Evolutionary conservation across 768 basidiomycete genomes (phyloP), one percentile per base, ranked within the genome.

Genomic region (Suillus sp.): DNA sequence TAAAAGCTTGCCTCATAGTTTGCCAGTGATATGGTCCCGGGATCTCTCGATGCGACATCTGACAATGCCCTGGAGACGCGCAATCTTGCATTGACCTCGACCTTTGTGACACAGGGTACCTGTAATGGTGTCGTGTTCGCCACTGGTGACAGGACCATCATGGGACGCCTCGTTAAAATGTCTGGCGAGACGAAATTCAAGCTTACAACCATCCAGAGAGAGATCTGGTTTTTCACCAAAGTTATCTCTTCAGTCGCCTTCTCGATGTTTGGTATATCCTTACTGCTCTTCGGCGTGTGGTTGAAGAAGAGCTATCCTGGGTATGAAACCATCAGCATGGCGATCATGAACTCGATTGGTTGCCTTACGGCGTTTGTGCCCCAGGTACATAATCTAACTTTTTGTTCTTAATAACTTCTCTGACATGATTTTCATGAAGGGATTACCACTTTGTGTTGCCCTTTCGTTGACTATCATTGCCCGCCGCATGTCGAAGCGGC

Each of bases 111-210:
- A 0, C 78, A 80, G 58, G 80, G 81, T 4, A 74, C 74, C 20
- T 80, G 79, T 35, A 76, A 68, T 38, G 80, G 80, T 25, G 66
- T 81, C 0, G 78, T 79, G 5, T 79, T 82, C 38, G 76, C 78
- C 32, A 79, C 77, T 1, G 81, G 82, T 42, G 78, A 80, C 65
- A 81, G 76, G 42, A 77, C 78, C 1, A 70, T 80, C 60, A 80
- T 82, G 81, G 86, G 85, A 9, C 81, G 83, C 34, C 81, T 87
- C 63, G 84, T 86, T 27, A 79, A 82, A 65, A 79, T 86, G 68
- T 83, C 84, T 0, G 80, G 78, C 20, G 76, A 80, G 57, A 77
- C 77, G 13, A 81, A 80, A 64, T 75, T 78, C 70, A 82, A 79
- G 63, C 68, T 81, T 40, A 83, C 83, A 0, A 78, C 81, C 27